Evolutionary conservation across 2,329 filamentous ascomycete genomes (phyloP), one percentile per base, ranked within the genome.

Genomic region (Cladorrhinum sp.): DNA sequence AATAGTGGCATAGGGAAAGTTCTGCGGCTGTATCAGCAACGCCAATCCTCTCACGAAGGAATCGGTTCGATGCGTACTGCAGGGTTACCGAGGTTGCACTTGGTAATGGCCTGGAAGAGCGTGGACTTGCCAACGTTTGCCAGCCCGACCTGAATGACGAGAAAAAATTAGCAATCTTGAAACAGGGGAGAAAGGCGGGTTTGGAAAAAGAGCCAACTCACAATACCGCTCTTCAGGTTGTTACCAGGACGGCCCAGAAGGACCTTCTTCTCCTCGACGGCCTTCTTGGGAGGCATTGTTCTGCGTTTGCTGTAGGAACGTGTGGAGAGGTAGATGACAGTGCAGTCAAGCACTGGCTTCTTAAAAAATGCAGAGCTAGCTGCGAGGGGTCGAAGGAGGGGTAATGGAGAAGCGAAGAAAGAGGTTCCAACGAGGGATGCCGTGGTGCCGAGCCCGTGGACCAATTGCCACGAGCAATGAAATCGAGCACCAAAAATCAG

Each of bases 91-190:
- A 99, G 88, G 67, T 87, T 87, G 78, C 90, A 96, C 84, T 97
- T 98, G 75, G 95, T 99, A 79, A 99, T 97, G 75, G 95, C 92
- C 83, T 99, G 96, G 86, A 99, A 99, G 72, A 99, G 87, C 32
- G 96, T 99, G 68, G 95, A 99, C 83, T 99, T 99, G 78, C 95
- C 95, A 71, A 99, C 96, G 78, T 99, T 99, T 78, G 95, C 95
- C 73, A 99, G 88, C 80, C 95, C 95, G 78, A 99, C 92, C 92
- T 96, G 63, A 48, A 24, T 9, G 12, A 13, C 18, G n/a, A 22
- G 29, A 27, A 25, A 53, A 22, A 36, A 27, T 56, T 61, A 57
- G 62, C 50, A 58, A 62, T 61, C 63, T 67, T 72, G 41, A 74
- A 70, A 75, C 74, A 79, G 20, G 74, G 78, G 77, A 67, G 66